Percentiles rank a stretch among this genome's conserved stretches.
Evolutionary conservation across 345 rosid species (phyloP).

Genomic region (Salix caprea): DNA sequence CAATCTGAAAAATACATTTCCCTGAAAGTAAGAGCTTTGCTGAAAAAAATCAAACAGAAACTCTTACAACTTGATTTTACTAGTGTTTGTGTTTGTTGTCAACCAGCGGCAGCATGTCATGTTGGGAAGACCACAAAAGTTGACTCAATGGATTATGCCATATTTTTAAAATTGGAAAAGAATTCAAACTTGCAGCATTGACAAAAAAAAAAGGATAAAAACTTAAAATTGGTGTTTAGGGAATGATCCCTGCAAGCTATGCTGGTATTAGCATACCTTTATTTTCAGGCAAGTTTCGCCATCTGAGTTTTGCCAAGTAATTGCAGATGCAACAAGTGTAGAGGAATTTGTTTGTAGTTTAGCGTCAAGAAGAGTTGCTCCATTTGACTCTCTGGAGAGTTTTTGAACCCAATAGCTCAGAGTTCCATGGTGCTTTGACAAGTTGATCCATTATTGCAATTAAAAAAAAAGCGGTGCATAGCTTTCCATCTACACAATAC

Average conservation of each 20-base stretch:
- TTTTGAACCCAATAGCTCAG: conserved; percentile 94
- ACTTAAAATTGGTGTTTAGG: neutral
- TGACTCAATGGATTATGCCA: neutral
- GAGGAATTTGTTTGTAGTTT: conserved; percentile 48
- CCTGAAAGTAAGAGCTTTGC: neutral
- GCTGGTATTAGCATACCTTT: conserved; percentile 41
- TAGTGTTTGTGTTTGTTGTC: no score
- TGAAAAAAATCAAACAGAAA: no score
- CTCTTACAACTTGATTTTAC: no score
- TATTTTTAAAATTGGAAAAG: neutral
- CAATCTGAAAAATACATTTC: conserved; percentile 9
- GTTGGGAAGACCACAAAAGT: neutral
- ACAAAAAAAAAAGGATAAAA: neutral
- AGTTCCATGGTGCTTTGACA: conserved; percentile 70
- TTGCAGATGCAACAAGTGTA: conserved; percentile 63
- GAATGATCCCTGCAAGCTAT: neutral
- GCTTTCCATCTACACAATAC: conserved; percentile 82
- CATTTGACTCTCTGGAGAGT: conserved; percentile 73
- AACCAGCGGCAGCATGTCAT: neutral
- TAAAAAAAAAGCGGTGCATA: conserved; percentile 83
- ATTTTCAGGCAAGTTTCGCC: conserved; percentile 49
- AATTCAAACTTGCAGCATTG: neutral
- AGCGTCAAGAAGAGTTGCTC: conserved; percentile 65
- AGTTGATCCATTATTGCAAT: conserved; percentile 69
- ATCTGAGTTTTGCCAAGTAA: conserved; percentile 41